Evolutionary conservation across 2,329 filamentous ascomycete genomes (phyloP).

Genomic region (Penicillium sp.): DNA sequence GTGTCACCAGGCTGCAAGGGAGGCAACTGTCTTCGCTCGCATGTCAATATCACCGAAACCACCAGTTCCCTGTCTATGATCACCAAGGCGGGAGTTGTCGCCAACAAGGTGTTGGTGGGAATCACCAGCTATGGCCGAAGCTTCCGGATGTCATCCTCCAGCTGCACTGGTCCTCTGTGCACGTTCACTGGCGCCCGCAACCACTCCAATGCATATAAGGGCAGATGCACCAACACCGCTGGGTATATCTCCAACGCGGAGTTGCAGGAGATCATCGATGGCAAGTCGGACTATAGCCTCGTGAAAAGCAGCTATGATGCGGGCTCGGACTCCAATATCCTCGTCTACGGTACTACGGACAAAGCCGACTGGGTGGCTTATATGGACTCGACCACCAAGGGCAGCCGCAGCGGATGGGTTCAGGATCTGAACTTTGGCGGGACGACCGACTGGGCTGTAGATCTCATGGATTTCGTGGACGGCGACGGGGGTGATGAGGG

Average conservation of each 20-base stretch:
- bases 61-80: constrained; percentile 38
- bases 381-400: constrained; percentile 25
- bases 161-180: constrained; percentile 39
- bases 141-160: constrained; percentile 37
- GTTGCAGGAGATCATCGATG: no score
- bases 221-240: neutral
- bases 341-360: constrained; percentile 1
- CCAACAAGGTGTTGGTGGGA: constrained; percentile 31
- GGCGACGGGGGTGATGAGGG: no score
- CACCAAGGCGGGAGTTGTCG: constrained; percentile 44
- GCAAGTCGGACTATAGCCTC: no score
- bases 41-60: constrained; percentile 48
- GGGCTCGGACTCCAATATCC: neutral
- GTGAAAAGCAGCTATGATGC: neutral
- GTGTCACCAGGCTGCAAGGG: constrained; percentile 24
- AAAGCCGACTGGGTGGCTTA: neutral
- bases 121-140: constrained; percentile 41
- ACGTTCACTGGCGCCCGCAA: neutral
- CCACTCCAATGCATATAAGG: neutral
- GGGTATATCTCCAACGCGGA: constrained; percentile 7
- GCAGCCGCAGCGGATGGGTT: constrained; percentile 20
- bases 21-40: constrained; percentile 41
- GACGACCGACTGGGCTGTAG: constrained; percentile 43
- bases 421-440: constrained; percentile 36
- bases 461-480: no score